Evolutionary conservation across 2,329 filamentous ascomycete genomes (phyloP).

Genomic region (Rhynchosporium agropyri): DNA sequence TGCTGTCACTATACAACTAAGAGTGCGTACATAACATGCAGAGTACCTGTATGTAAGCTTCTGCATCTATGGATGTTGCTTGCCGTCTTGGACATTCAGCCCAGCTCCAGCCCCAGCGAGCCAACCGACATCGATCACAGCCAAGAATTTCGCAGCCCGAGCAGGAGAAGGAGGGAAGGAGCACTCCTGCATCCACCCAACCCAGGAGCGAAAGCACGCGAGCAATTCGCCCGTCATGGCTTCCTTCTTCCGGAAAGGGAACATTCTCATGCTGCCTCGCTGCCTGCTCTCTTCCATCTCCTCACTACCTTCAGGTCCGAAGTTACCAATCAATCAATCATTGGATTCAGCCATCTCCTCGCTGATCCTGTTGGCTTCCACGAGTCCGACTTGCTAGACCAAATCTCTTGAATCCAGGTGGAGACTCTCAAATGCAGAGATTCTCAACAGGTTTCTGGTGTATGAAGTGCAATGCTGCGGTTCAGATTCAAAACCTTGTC

Average conservation of each 20-base stretch:
- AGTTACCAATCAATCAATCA: background rate
- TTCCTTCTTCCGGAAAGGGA: background rate
- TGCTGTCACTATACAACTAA: no score
- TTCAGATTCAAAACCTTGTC: slow-evolving; percentile 16
- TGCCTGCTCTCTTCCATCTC: background rate
- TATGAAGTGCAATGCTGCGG: slow-evolving; percentile 20
- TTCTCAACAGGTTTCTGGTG: background rate
- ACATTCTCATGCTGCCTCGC: background rate
- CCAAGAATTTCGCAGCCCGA: background rate
- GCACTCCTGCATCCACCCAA: background rate
- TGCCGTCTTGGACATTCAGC: slow-evolving; percentile 11
- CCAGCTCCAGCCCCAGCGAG: background rate
- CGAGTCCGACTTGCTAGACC: background rate
- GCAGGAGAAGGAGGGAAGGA: slow-evolving; percentile 6
- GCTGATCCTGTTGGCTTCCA: background rate
- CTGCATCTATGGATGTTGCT: slow-evolving; percentile 5
- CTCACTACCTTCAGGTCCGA: background rate
- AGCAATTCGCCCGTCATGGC: background rate
- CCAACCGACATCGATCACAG: background rate
- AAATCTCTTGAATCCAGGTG: background rate
- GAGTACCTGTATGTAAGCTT: background rate
- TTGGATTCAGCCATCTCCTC: background rate
- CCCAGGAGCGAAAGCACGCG: background rate
- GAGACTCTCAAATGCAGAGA: slow-evolving; percentile 18
- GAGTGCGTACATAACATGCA: background rate